Evolutionary conservation across 192 early-diverging fungal genomes (phyloP), one percentile per base, ranked within the genome.

Genomic region (Gamsiella multidivaricata): DNA sequence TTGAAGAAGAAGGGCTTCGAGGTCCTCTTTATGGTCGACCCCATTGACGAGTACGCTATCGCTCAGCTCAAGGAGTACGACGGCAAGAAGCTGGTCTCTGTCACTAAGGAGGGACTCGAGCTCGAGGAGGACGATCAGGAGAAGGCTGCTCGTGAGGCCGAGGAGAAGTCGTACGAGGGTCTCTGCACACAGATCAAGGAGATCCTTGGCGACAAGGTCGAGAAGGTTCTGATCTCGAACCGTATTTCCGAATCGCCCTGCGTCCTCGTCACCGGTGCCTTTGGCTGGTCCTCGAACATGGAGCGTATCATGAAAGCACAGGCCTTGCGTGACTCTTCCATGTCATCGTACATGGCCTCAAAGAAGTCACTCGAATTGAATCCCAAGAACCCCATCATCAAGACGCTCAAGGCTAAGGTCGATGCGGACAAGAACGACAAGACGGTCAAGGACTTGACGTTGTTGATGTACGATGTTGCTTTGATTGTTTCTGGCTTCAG

Each of bases 241-340:
- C 91, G 95, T 85, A 94, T 99, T 78, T 86, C 90, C 69, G 94
- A 96, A 86, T 97, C 96, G 41, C 98, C 98, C 34, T 98, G 97
- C 88, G 97, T 97, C 56, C 91, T 99, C 70, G 93, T 97, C 81
- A 98, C 98, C 58, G 96, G 96, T 70, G 96, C 98, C 85, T 97
- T 93, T 78, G 98, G 97, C 60, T 99, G 97, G 97, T 97, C 97
- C 32, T 97, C 96, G 76, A 99, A 98, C 93, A 98, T 99, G 96
- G 98, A 99, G 88, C 95, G 98, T 88, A 98, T 99, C 93, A 99
- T 99, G 98, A 98, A 96, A 88, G 95, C 98, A 50, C 98, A 99
- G 87, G 97, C 98, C 39, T 90, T 98, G 80, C 94, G 97, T 82
- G 97, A 99, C 87, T 92, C 92, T 41, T 94, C 92, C 73, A 98